A percentile compares a stretch with the other conserved stretches of the same genome.
These are phyloP conservation scores for Penicillium alfredii DNA, from an alignment of 495 filamentous ascomycete genomes.

Conservation along the genomic window DNA sequence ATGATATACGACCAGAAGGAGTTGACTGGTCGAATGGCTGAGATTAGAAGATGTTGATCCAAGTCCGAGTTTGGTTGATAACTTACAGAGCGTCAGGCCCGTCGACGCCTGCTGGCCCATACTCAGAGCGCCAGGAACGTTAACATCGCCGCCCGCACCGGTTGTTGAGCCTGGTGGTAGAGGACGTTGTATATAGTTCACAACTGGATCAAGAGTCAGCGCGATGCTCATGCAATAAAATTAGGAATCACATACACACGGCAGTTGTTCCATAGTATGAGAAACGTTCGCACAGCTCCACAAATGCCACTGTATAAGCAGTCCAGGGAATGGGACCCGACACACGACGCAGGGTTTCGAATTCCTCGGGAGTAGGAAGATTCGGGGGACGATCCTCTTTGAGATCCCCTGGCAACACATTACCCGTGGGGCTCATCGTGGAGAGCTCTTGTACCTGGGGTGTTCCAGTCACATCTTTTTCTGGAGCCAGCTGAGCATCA, in stretches of 20 bases:
- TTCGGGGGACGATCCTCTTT: slow-evolving; percentile 16
- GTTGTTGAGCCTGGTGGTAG: slow-evolving; percentile 54
- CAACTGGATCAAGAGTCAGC: slow-evolving; percentile 26
- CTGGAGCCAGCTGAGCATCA: too few relatives aligned
- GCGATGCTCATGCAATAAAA: not conserved
- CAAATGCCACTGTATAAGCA: too few relatives aligned
- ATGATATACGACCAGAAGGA: slow-evolving; percentile 69
- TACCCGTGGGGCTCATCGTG: too few relatives aligned
- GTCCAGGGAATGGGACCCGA: slow-evolving; percentile 59
- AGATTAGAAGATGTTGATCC: too few relatives aligned
- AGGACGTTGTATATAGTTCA: slow-evolving; percentile 65
- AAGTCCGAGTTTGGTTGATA: not conserved
- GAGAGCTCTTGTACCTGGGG: slow-evolving; percentile 11
- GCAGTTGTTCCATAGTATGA: slow-evolving; percentile 70
- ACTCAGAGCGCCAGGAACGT: slow-evolving; percentile 53
- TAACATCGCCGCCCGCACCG: slow-evolving; percentile 46
- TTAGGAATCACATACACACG: slow-evolving; percentile 53
- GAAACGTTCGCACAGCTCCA: too few relatives aligned
- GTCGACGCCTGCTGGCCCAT: slow-evolving; percentile 63
- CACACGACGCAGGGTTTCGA: slow-evolving; percentile 56
- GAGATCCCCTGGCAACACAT: too few relatives aligned
- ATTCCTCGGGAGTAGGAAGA: slow-evolving; percentile 54
- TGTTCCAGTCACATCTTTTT: too few relatives aligned
- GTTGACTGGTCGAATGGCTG: slow-evolving; percentile 57
- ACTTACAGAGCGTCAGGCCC: slow-evolving; percentile 48